Base-by-base conservation (phyloP, 2,329 filamentous ascomycete genomes). In the Alternaria alternata region DNA sequence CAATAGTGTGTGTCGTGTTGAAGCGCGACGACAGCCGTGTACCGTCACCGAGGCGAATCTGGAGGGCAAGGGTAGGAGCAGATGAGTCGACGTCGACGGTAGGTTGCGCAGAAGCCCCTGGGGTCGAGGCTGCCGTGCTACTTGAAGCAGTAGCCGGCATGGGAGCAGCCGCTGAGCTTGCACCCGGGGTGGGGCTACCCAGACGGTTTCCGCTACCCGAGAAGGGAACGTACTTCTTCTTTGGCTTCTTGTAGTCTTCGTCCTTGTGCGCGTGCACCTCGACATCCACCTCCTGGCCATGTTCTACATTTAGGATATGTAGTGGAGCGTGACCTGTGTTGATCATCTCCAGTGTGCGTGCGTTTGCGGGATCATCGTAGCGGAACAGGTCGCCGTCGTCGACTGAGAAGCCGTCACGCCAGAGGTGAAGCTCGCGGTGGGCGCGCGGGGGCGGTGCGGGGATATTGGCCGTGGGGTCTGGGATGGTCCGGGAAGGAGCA, bases 401-500 rank as follows among this genome's bases (percentile, higher is more conserved):
- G 62, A 96, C 88, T 65, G 91, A 94, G 80, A 95, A 94, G 14
- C 92, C 92, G 73, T 96, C 89, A 42, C 86, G 85, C 92, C 92
- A 96, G 44, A 95, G 84, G 72, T 94, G 92, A 54, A 96, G 83
- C 11, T 88, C 86, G 51, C 91, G 88, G 51, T 88, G 87, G 62
- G 91, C 87, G 5, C 86, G 84, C 34, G 85, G 81, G 9, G 78
- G 80, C 16, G 75, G 78, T 54, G 69, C 72, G 7, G 75, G 69
- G 47, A 71, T 71, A 59, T 65, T 75, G 51, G 75, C 76, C 20
- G 66, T 78, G 28, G 90, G 87, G 65, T 91, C 88, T 43, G 88
- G 87, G 51, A 95, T 86, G 24, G 82, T 81, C 60, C 88, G 87
- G 68, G 90, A 93, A 59, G 89, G 88, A 5, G 86, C 82, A 54